Percentiles rank a stretch among this genome's conserved stretches.
These are phyloP conservation scores for Phytopythium ostracodes DNA, from an alignment of 352 stramenopile genomes.

Conservation along the genomic window DNA sequence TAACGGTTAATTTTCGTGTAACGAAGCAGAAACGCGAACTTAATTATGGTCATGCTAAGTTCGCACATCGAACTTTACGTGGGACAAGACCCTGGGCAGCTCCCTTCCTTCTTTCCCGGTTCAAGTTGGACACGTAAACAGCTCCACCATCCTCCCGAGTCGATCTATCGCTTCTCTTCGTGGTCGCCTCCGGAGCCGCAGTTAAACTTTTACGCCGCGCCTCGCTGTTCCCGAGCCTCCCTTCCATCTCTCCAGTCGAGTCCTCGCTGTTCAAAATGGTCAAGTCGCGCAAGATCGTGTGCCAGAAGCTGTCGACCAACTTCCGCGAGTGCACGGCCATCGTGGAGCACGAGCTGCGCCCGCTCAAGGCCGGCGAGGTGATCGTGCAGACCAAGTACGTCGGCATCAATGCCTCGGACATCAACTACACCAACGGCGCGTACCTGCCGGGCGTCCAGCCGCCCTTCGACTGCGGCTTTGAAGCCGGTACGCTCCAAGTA, in stretches of 20 bases:
- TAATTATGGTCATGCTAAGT: no score
- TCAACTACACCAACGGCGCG: conserved; percentile 25
- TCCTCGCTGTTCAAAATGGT: conserved; percentile 19
- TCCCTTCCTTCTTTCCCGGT: conserved; percentile 1
- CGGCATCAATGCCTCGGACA: conserved; percentile 35
- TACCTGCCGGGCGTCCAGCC: conserved; percentile 14
- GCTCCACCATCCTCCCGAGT: no score
- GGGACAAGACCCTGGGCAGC: not conserved
- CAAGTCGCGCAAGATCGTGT: conserved; percentile 75
- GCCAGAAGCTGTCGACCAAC: conserved; percentile 74
- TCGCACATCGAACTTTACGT: not conserved
- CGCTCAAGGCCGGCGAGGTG: conserved; percentile 45
- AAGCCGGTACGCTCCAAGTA: conserved; percentile 8
- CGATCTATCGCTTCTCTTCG: not conserved
- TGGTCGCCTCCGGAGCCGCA: conserved; percentile 2
- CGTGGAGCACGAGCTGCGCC: conserved; percentile 36
- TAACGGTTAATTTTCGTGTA: no score
- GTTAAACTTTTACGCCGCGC: conserved; percentile 14
- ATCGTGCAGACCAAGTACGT: conserved; percentile 39
- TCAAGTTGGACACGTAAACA: conserved; percentile 15
- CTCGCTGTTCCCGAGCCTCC: conserved; percentile 6
- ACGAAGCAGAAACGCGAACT: no score
- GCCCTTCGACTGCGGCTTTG: conserved; percentile 20
- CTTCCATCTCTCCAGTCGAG: not conserved
- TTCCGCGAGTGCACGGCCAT: conserved; percentile 75